Base-by-base conservation (phyloP, 495 filamentous ascomycete species). In the Xylaria intraflava region DNA sequence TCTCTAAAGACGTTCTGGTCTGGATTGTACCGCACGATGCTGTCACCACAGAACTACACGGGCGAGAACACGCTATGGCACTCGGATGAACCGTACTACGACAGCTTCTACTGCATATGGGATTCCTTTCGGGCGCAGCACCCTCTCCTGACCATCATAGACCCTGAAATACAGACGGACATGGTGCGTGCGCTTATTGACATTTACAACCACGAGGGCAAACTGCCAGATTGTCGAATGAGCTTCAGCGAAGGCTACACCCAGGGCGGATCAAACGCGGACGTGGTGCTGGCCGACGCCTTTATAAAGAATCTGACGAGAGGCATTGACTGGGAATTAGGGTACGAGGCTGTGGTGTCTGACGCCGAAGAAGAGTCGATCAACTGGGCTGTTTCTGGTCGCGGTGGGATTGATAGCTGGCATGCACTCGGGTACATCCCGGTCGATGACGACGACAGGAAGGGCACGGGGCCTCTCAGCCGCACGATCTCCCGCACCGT, bases 71-170 rank as follows among this genome's bases (percentile, higher is more conserved):
- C 78, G 31, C 65, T 85, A 2, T 89, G 86, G 86, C 59, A 83
- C 19, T 85, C 81, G 17, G 69, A 71, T 0, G 86, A 88, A 63
- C 85, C 86, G n/a, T 88, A 89, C 53, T 89, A 81, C 56, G 85
- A 89, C 58, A 83, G 69, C 44, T 89, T 80, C 62, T 89, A 89
- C 56, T 88, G 83, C 53, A 85, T 85, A 42, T 88, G 84, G 86
- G 85, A 89, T 61, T 84, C 81, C 0, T 89, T 84, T 62, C 74
- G 86, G 0, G 83, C 80, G 16, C 83, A 84, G 22, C 85, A 88
- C 54, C 83, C 82, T 5, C 65, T 89, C 0, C 53, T 89, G 22
- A 88, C 84, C 3, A 69, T 89, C 43, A 59, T 87, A 31, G 85
- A 88, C 59, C 85, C 85, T 0, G 42, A 67, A 0, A 76, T 79